Conservation (phyloP, 352 stramenopile species). For the Phytophthora ohioensis region DNA sequence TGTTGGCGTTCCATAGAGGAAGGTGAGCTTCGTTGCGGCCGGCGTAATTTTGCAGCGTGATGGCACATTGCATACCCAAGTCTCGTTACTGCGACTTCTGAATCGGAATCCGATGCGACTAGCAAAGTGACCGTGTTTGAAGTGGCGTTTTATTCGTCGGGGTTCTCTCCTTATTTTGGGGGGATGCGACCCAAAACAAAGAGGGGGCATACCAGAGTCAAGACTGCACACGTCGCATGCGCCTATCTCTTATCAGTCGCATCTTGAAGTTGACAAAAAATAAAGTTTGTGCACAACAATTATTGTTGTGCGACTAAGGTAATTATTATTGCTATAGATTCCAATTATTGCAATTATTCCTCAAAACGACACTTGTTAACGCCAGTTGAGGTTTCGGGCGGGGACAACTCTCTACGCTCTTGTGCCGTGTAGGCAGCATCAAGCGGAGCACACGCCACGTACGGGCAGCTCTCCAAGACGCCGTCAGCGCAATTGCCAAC, state of each 20-base stretch:
- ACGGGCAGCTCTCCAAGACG: neutral
- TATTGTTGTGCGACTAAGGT: neutral
- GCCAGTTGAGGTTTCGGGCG: no score
- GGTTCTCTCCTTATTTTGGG: no score
- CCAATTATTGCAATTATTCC: neutral
- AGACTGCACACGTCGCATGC: no score
- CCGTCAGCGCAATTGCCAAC: no score
- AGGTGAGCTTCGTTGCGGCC: no score
- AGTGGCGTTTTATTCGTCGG: neutral
- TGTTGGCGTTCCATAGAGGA: no score
- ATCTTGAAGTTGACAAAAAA: slow-evolving; percentile 3
- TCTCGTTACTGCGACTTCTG: no score
- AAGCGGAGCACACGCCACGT: neutral
- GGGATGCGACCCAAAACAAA: no score
- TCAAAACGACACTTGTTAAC: neutral
- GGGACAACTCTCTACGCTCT: neutral
- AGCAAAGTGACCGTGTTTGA: neutral
- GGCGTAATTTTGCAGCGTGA: neutral
- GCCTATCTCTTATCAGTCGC: neutral
- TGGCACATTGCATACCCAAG: neutral
- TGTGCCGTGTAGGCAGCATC: neutral
- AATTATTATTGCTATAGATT: neutral
- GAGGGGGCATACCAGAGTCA: no score
- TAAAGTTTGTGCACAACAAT: neutral
- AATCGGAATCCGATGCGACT: no score